These are phyloP conservation scores for Papilionanthe hybrid DNA, from an alignment of 116 monocot species.

Conservation along the genomic window DNA sequence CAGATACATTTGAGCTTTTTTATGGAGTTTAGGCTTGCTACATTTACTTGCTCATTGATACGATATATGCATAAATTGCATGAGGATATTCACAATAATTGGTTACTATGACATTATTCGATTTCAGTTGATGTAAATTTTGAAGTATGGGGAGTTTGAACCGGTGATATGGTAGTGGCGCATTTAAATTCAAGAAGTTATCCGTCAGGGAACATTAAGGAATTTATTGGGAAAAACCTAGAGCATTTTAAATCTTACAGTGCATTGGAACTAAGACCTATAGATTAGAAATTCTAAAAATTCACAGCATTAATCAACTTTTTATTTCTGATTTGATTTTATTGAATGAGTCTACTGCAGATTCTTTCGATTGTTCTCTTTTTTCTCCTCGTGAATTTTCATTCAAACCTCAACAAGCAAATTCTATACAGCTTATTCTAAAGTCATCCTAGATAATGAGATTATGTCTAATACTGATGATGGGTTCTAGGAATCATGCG, in stretches of 20 bases:
- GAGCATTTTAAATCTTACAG: not conserved
- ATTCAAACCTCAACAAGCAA: too few species aligned
- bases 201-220: not conserved
- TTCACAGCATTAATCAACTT: not conserved
- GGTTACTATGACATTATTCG: not conserved
- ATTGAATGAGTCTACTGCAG: not conserved
- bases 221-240: not conserved
- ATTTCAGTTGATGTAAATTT: not conserved
- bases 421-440: too few species aligned
- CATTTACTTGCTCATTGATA: not conserved
- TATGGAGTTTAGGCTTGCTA: not conserved
- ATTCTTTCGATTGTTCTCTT: not conserved
- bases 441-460: too few species aligned
- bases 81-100: not conserved
- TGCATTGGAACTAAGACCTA: not conserved
- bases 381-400: not conserved
- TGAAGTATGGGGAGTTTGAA: not conserved
- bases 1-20: not conserved
- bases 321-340: not conserved
- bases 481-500: too few species aligned
- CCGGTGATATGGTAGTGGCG: not conserved
- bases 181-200: not conserved
- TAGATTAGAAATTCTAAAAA: not conserved
- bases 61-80: not conserved
- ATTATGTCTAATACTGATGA: too few species aligned